phyloP scores from a whole-genome alignment of 306 rosid genomes.

The Cicer chorassanicum region DNA sequence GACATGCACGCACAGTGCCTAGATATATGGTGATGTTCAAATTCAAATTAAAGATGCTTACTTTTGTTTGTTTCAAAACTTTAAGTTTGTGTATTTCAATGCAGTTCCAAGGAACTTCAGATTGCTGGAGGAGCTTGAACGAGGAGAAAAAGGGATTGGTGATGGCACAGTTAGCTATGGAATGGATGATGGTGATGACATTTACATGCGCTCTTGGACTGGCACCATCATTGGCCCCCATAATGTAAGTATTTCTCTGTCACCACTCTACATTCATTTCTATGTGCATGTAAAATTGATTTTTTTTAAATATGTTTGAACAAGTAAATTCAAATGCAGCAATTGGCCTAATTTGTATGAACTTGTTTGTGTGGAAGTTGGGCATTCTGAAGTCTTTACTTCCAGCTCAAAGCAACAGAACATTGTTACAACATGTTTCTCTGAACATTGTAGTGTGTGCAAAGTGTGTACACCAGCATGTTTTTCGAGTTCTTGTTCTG shows the following conservation, averaged over 20 bases:
- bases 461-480: background rate
- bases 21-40: background rate
- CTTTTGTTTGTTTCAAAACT: background rate
- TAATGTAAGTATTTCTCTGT: slow-evolving; percentile 63
- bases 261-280: background rate
- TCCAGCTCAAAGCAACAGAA: background rate
- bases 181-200: slow-evolving; percentile 99
- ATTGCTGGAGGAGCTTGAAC: slow-evolving; percentile 99
- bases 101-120: slow-evolving; percentile 99
- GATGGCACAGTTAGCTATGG: slow-evolving; percentile 97
- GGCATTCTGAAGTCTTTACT: slow-evolving; percentile 15
- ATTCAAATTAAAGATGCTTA: background rate
- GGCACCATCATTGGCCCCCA: slow-evolving; percentile 98
- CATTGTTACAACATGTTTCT: slow-evolving; percentile 9
- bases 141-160: slow-evolving; percentile 94
- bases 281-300: background rate
- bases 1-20: background rate
- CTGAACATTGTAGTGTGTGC: background rate
- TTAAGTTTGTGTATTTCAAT: slow-evolving; percentile 31
- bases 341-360: slow-evolving; percentile 21
- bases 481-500: slow-evolving; percentile 14
- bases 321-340: background rate
- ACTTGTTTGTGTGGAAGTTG: slow-evolving; percentile 16
- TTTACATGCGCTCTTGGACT: slow-evolving; percentile 95
- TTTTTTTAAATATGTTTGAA: background rate